These are phyloP conservation scores for Carpinus fangiana DNA, from an alignment of 306 rosid species.

Conservation along the genomic window DNA sequence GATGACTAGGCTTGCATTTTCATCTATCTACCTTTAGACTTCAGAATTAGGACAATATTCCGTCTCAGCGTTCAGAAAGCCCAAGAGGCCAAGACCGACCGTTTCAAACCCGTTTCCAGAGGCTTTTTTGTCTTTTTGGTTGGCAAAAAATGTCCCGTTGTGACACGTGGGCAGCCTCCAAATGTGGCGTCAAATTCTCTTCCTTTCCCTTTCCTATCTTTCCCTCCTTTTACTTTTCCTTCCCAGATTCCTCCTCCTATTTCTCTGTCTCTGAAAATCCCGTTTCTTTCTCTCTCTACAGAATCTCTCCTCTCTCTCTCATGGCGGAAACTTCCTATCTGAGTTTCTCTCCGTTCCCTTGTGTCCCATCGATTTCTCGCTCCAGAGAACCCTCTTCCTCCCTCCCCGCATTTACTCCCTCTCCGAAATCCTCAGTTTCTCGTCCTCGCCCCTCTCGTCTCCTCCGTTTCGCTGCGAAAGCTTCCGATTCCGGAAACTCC, in stretches of 20 bases:
- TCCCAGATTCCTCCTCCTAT: conserved; percentile 5
- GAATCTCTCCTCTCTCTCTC: conserved; percentile 13
- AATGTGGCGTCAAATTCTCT: conserved; percentile 31
- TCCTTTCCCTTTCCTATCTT: conserved; percentile 9
- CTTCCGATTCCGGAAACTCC: conserved; percentile 43
- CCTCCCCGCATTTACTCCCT: conserved; percentile 22
- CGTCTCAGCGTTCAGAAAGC: not conserved
- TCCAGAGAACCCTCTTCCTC: conserved; percentile 28
- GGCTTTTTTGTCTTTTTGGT: not conserved
- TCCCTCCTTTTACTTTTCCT: not conserved
- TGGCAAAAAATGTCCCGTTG: not conserved
- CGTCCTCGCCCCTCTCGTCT: conserved; percentile 42
- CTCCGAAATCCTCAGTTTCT: conserved; percentile 30
- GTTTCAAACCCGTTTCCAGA: not conserved
- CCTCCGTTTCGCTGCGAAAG: conserved; percentile 49
- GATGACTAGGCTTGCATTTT: too few species aligned
- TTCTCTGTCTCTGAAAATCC: not conserved
- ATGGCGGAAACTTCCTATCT: conserved; percentile 73
- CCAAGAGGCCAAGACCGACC: not conserved
- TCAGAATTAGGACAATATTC: not conserved
- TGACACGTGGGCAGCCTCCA: not conserved
- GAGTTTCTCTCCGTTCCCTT: conserved; percentile 47
- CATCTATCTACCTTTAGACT: not conserved
- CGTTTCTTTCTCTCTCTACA: not conserved
- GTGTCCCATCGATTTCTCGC: conserved; percentile 33